Evolutionary conservation across 352 stramenopile genomes (phyloP), one percentile per base, ranked within the genome.

Genomic region (Pythium dissimile): DNA sequence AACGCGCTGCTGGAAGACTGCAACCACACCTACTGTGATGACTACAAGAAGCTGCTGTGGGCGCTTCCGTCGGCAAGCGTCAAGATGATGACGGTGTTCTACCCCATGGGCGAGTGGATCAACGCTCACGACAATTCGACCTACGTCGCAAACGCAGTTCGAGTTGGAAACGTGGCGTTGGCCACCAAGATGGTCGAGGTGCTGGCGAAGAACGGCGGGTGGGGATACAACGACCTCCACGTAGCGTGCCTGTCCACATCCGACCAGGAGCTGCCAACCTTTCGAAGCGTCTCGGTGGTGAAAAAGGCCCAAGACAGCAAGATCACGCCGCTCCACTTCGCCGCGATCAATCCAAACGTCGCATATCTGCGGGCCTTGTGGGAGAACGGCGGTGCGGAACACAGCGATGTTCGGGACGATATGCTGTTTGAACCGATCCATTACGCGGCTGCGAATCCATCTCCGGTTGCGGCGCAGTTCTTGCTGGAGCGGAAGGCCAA

Each of bases 271-370:
- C 52, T 86, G 9, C 70, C 71, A 12, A 62, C 61, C 23, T 92
- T 89, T 41, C 73, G 78, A 7, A 68, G 47, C 5, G 71, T 78
- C 10, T 90, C 80, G 6, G 78, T 77, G 1, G 66, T 83, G 43
- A 92, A 92, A 44, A 78, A 88, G 54, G 77, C 77, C 0, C 38
- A 71, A 21, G 60, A 84, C 32, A 84, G 69, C 2, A 67, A 69
- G 13, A 64, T 89, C 10, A 75, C 74, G 3, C 82, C 82, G 15
- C 47, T 90, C n/a, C 82, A 92, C 39, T 52, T 92, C 23, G 80
- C 82, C 10, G 72, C 73, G 0, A 88, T 92, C 46, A 89, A 92
- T 27, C 80, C 82, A 8, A 86, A 89, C 28, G 66, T 54, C 0
- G 78, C 72, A 55, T 86, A 87, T 41, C 59, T 92, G n/a, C 56